Base-by-base conservation (phyloP, 768 basidiomycete species). In the Hypholoma sublateritium region DNA sequence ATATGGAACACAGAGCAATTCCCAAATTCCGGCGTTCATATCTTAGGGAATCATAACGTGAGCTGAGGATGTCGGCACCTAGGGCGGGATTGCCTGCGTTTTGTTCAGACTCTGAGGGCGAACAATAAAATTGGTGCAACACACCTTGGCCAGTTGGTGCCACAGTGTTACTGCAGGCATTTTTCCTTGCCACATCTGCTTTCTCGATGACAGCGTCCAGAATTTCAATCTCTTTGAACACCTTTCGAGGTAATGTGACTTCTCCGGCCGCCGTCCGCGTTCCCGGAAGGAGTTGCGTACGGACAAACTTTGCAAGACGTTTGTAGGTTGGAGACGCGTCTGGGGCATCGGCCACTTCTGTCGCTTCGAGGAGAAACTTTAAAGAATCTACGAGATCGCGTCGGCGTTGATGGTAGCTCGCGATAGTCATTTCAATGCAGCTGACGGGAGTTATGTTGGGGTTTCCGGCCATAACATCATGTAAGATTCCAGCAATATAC, bases 21-120 rank as follows among this genome's bases (percentile, higher is more conserved):
- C 85, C 84, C 4, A 94, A 79, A 48, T 79, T 76, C 11, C 88
- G 81, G 59, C 91, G 80, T 65, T 94, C 91, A 52, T 86, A 86
- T 65, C 81, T 84, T 49, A 95, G 76, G 0, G 88, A 90, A 35
- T 90, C 85, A 62, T 83, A 81, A 28, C 90, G 84, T 37, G 87
- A 83, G 47, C 78, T 81, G 1, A 89, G 75, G 57, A 91, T 77
- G 58, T 89, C 87, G 45, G 77, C 79, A 7, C 90, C 89, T 43
- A 94, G 72, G 2, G 75, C 70, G 4, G 80, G 75, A 50, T 69
- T 71, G 42, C 76, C 82, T 84, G 56, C n/a, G 13, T 28, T 17
- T 12, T 19, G 48, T 21, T 36, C 39, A 46, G 36, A 34, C 28
- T 36, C 16, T 12, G 17, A 2, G 34, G 28, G 25, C 14, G 1